Conservation (phyloP, 306 rosid species). For the Castanospermum australe region DNA sequence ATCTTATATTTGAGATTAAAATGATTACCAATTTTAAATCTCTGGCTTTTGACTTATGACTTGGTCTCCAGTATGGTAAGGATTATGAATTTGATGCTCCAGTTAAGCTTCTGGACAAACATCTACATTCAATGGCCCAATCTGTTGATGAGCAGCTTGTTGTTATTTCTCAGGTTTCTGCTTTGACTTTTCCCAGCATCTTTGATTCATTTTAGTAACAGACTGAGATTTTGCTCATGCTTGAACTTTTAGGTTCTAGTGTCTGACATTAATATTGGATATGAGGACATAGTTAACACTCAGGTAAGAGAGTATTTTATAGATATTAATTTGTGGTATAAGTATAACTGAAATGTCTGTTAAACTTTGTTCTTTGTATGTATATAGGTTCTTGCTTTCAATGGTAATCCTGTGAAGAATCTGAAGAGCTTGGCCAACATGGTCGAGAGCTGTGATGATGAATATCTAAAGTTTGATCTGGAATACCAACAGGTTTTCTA, state of each 20-base stretch:
- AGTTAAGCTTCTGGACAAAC: constrained; percentile 75
- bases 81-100: constrained; percentile 86
- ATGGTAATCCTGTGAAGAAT: constrained; percentile 84
- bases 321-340: background rate
- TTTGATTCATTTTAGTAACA: background rate
- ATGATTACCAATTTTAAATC: background rate
- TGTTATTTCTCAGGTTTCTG: constrained; percentile 78
- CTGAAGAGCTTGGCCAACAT: constrained; percentile 69
- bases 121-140: constrained; percentile 73
- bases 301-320: constrained; percentile 47
- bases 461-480: constrained; percentile 73
- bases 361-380: background rate
- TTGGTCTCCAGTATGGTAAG: constrained; percentile 83
- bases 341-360: background rate
- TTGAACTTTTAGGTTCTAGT: constrained; percentile 66
- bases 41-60: constrained; percentile 1
- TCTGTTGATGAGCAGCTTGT: constrained; percentile 80
- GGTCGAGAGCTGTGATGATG: constrained; percentile 76
- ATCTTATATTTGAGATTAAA: background rate
- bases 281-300: constrained; percentile 85
- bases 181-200: background rate
- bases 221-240: constrained; percentile 1
- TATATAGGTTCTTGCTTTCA: constrained; percentile 69
- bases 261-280: constrained; percentile 87
- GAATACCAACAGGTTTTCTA: constrained; percentile 79